phyloP scores from a whole-genome alignment of 2,329 filamentous ascomycete genomes.

The Cadophora gregata region DNA sequence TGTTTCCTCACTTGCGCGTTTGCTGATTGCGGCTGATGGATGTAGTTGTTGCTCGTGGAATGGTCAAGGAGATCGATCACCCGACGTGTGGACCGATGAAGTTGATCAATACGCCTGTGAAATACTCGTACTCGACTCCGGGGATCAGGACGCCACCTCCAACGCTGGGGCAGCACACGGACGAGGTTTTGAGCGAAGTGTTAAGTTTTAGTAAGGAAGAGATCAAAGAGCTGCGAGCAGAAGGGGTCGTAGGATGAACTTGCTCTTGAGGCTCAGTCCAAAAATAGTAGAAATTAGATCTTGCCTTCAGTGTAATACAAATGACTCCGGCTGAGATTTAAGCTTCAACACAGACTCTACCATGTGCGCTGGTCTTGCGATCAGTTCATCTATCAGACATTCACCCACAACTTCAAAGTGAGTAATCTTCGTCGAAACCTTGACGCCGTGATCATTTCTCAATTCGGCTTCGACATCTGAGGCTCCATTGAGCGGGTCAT shows the following conservation, averaged over 20 bases:
- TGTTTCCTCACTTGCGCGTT: background rate
- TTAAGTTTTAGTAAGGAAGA: constrained; percentile 63
- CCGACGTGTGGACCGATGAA: constrained; percentile 81
- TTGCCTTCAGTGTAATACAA: background rate
- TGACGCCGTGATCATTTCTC: background rate
- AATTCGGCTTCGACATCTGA: background rate
- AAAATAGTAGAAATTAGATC: background rate
- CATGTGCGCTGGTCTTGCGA: background rate
- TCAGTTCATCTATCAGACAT: background rate
- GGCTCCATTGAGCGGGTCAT: background rate
- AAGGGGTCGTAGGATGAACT: constrained; percentile 58
- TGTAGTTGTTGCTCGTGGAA: constrained; percentile 74
- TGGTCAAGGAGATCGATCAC: constrained; percentile 91
- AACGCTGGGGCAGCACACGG: constrained; percentile 82
- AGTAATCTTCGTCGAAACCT: background rate
- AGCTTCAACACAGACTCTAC: background rate
- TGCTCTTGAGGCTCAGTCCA: background rate
- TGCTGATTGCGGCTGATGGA: background rate
- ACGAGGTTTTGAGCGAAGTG: constrained; percentile 70
- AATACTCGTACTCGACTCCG: constrained; percentile 82
- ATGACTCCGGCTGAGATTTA: background rate
- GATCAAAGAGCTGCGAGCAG: constrained; percentile 64
- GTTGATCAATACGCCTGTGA: constrained; percentile 89
- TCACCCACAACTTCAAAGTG: background rate
- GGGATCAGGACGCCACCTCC: constrained; percentile 79